Evolutionary conservation across 73 alveolate genomes (phyloP).

Genomic region (Effrenium voratum): DNA sequence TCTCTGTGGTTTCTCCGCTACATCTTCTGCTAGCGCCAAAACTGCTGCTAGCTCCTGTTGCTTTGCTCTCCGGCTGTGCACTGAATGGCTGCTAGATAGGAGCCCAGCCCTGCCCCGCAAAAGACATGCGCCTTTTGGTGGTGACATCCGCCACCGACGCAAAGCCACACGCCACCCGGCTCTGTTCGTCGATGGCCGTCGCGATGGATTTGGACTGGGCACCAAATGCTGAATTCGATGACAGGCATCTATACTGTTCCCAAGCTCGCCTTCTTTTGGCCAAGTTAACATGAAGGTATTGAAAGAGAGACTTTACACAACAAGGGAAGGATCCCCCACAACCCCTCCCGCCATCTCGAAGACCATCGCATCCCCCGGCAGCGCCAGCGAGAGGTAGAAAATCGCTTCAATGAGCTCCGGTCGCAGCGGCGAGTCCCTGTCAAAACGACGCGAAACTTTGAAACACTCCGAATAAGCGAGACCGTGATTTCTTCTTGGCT

Average conservation of each 20-base stretch:
- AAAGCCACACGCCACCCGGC: conserved; percentile 85
- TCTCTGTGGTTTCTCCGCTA: too few species aligned
- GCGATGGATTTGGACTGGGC: conserved; percentile 72
- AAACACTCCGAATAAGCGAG: neutral
- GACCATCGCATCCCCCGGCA: conserved; percentile 72
- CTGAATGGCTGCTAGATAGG: neutral
- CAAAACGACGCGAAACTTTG: neutral
- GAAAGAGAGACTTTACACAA: too few species aligned
- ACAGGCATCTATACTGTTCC: too few species aligned
- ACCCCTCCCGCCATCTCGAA: conserved; percentile 33
- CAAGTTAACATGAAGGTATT: too few species aligned
- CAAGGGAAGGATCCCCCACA: too few species aligned
- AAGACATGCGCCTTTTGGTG: conserved; percentile 13
- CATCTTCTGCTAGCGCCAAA: too few species aligned
- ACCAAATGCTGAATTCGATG: too few species aligned
- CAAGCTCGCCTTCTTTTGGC: too few species aligned
- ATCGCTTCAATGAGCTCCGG: conserved; percentile 84
- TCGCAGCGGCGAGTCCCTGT: conserved; percentile 86
- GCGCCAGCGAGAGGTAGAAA: conserved; percentile 62
- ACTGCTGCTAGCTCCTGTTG: too few species aligned
- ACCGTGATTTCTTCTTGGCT: too few species aligned
- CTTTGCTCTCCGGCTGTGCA: neutral
- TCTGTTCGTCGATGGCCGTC: conserved; percentile 45
- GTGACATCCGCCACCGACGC: conserved; percentile 90
- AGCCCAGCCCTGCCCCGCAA: neutral